These are phyloP conservation scores for Ulmus americana DNA, from an alignment of 331 rosid genomes.

Conservation along the genomic window DNA sequence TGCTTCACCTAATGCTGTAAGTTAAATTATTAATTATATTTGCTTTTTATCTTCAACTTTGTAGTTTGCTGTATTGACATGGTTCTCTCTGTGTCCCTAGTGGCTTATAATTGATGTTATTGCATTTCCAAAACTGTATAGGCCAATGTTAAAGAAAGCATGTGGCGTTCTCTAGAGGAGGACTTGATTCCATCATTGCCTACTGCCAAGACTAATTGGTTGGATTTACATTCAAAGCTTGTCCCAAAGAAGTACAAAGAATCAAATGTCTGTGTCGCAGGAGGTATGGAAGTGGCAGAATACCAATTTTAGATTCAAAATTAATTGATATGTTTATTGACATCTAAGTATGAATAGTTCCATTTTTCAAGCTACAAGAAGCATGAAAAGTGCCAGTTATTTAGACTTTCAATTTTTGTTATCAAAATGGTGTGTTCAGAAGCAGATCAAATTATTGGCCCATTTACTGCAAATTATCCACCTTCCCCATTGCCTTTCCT, in stretches of 20 bases:
- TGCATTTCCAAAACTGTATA: conserved; percentile 30
- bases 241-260: conserved; percentile 42
- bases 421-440: background rate
- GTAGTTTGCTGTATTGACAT: background rate
- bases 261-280: conserved; percentile 76
- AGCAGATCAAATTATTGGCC: background rate
- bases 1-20: conserved; percentile 84
- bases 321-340: background rate
- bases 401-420: background rate
- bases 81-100: background rate
- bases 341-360: background rate
- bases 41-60: background rate
- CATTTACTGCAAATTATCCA: background rate
- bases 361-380: background rate
- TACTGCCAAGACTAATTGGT: conserved; percentile 70
- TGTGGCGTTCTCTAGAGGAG: conserved; percentile 90
- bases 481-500: background rate
- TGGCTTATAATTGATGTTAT: conserved; percentile 25
- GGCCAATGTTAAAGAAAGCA: conserved; percentile 64
- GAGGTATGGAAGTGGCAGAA: conserved; percentile 55
- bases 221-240: conserved; percentile 83
- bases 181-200: conserved; percentile 72
- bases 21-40: conserved; percentile 30
- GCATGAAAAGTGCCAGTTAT: background rate
- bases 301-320: conserved; percentile 13